Percentiles rank a stretch among this genome's conserved stretches.
Evolutionary conservation across 2,329 filamentous ascomycete species (phyloP).

Genomic region (Xylariaceae sp.): DNA sequence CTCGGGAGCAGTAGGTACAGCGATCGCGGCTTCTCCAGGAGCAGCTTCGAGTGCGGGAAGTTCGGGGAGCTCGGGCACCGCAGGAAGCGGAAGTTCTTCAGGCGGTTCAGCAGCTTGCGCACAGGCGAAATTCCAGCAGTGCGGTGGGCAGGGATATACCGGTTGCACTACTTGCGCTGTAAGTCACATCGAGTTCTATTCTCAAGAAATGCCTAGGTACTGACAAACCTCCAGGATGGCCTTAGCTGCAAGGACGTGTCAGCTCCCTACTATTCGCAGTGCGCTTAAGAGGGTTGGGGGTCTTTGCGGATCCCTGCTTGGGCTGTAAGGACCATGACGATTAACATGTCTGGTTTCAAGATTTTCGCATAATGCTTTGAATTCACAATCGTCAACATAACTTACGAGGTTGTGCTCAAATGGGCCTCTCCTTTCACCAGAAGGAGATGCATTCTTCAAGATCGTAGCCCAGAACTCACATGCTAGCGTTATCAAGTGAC

Average conservation of each 20-base stretch:
- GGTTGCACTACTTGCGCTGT: constrained; percentile 38
- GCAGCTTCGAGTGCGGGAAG: constrained; percentile 12
- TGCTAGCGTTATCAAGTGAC: too few relatives aligned
- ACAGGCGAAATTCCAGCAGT: constrained; percentile 33
- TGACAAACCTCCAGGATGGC: constrained; percentile 21
- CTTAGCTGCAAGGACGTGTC: constrained; percentile 33
- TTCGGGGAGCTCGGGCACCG: neutral
- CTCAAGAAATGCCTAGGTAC: neutral
- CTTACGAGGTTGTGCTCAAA: too few relatives aligned
- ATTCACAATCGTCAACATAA: too few relatives aligned
- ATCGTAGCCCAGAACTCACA: too few relatives aligned
- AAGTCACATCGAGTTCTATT: constrained; percentile 14
- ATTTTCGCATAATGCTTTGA: too few relatives aligned
- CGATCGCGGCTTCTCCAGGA: constrained; percentile 12
- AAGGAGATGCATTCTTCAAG: too few relatives aligned
- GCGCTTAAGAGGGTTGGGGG: constrained; percentile 15
- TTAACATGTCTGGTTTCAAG: too few relatives aligned
- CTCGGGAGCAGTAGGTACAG: constrained; percentile 23
- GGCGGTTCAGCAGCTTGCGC: constrained; percentile 25
- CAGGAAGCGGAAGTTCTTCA: constrained; percentile 1
- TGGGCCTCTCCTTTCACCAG: too few relatives aligned
- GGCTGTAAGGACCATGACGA: too few relatives aligned
- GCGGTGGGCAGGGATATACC: constrained; percentile 36
- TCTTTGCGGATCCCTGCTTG: neutral
- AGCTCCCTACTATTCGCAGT: constrained; percentile 36